Base-by-base conservation (phyloP, 73 alveolate genomes). In the Paramecium biaurelia region DNA sequence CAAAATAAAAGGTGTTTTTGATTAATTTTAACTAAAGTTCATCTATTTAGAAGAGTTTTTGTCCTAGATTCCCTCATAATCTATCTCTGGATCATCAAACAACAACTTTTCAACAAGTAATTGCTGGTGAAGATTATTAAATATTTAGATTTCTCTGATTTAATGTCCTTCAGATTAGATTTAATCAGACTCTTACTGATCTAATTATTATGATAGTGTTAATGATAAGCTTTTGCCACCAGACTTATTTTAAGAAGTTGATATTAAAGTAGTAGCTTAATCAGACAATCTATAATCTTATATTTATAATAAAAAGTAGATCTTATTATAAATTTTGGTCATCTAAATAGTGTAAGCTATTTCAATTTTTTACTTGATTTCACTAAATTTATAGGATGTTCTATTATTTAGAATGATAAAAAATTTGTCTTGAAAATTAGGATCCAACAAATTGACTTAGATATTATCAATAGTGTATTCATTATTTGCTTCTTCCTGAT, bases 361-460 rank as follows among this genome's bases (percentile, higher is more conserved):
- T 63, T 63, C 84, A 10, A 63, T 32, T 30, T 30, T 63, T 63
- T 63, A 30, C 6, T 63, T 63, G 5, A 63, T 30, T 63, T 63
- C 84, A 63, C 84, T 63, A 63, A 63, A 63, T 63, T 63, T 63
- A 63, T 63, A 63, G 14, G 45, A 26, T 26, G 84, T 63, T 63
- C 45, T 63, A 32, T 63, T 63, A 26, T 26, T 63, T 63, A 32
- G 7, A 0, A 32, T 63, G 3, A 12, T 5, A 24, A 24, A 63
- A 4, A 63, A 30, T 63, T 63, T 30, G 6, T 14, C 15, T 63
- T 63, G 5, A 63, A 63, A 63, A 14, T 32, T 15, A 23, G 84
- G 84, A 32, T 63, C 84, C 28, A 63, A 63, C 15, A 63, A 30
- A 63, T 63, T 63, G 24, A 63, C 26, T 11, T 63, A 26, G 14